Evolutionary conservation across 305 asterid genomes (phyloP).

Genomic region (Solanum hybrid): DNA sequence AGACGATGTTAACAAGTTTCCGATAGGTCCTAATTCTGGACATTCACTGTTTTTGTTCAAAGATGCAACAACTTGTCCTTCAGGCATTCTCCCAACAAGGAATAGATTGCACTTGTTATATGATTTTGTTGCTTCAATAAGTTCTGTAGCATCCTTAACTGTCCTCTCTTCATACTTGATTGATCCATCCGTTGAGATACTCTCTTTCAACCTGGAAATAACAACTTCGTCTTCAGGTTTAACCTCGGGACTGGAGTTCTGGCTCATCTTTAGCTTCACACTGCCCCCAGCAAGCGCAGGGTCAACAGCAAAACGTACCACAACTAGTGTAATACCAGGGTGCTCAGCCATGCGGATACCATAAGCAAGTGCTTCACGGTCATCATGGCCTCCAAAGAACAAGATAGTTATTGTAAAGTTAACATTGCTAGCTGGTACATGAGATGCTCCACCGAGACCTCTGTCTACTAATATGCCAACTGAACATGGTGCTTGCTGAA

Average conservation of each 20-base stretch:
- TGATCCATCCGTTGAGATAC: conserved; percentile 24
- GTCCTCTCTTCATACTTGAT: conserved; percentile 40
- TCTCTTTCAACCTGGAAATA: conserved; percentile 30
- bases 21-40: conserved; percentile 74
- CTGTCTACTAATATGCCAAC: conserved; percentile 73
- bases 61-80: conserved; percentile 50
- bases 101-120: conserved; percentile 43
- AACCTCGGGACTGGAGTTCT: conserved; percentile 15
- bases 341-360: conserved; percentile 81
- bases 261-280: conserved; percentile 21
- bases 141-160: conserved; percentile 26
- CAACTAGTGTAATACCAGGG: conserved; percentile 47
- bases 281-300: conserved; percentile 27
- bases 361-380: conserved; percentile 63
- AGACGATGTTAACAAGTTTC: conserved; percentile 45
- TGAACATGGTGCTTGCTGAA: conserved; percentile 64
- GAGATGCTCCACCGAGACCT: conserved; percentile 80
- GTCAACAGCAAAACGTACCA: conserved; percentile 35
- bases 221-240: conserved; percentile 40
- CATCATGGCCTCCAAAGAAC: conserved; percentile 85
- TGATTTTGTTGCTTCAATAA: conserved; percentile 20
- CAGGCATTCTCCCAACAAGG: conserved; percentile 68
- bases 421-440: conserved; percentile 65
- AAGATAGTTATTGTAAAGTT: conserved; percentile 43
- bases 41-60: conserved; percentile 40